phyloP scores from a whole-genome alignment of 805 yeast genomes.

The Suhomyces xylopsoci region DNA sequence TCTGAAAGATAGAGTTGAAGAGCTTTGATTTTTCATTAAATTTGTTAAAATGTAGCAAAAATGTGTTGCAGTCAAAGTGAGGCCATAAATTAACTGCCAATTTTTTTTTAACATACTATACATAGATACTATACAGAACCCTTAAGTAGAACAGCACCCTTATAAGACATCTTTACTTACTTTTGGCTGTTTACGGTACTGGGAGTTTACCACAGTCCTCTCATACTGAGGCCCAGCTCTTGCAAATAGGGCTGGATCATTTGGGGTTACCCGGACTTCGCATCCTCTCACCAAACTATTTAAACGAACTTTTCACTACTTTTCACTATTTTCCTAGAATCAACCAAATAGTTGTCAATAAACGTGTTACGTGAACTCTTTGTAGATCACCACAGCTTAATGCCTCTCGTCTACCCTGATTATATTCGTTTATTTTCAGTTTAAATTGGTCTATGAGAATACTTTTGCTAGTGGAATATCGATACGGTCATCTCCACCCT shows the following conservation, averaged over 20 bases:
- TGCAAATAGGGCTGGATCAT: not conserved
- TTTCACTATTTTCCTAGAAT: not conserved
- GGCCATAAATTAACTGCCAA: not conserved
- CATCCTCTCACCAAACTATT: not conserved
- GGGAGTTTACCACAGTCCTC: not conserved
- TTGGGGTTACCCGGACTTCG: not conserved
- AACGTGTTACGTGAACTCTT: conserved; percentile 1
- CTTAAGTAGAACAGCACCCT: no score
- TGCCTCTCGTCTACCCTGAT: conserved; percentile 49
- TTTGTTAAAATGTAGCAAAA: not conserved
- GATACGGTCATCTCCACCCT: conserved; percentile 48
- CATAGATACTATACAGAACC: no score
- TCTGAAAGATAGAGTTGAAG: not conserved
- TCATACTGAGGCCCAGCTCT: not conserved
- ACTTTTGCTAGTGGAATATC: conserved; percentile 44
- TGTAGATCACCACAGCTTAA: conserved; percentile 36
- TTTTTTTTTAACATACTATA: not conserved
- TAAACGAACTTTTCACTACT: not conserved
- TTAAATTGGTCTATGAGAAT: conserved; percentile 45
- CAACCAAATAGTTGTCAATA: conserved; percentile 1
- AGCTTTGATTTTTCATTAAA: not conserved
- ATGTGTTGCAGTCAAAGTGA: not conserved
- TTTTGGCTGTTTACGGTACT: not conserved
- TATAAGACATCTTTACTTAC: not conserved
- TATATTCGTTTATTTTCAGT: conserved; percentile 48